These are phyloP conservation scores for Bipolaris cookei DNA, from an alignment of 2,329 filamentous ascomycete species.

Conservation along the genomic window DNA sequence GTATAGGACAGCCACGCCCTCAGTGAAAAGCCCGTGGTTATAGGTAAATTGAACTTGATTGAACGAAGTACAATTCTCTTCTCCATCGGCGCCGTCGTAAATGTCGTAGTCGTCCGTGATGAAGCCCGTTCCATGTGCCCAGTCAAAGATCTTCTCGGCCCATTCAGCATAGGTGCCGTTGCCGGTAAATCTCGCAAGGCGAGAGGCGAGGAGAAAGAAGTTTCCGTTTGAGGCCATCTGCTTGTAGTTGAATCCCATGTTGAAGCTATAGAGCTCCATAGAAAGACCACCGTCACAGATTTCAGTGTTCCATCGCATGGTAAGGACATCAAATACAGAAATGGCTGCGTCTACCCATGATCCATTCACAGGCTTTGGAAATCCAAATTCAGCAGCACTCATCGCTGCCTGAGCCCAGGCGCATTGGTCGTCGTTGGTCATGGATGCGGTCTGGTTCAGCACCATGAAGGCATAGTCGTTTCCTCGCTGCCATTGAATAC, in stretches of 20 bases:
- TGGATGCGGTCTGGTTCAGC: conserved; percentile 36
- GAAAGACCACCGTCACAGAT: conserved; percentile 69
- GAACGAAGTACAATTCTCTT: conserved; percentile 55
- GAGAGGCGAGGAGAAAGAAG: conserved; percentile 79
- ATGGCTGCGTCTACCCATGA: conserved; percentile 68
- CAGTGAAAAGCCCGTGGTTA: conserved; percentile 56
- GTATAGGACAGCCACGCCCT: conserved; percentile 61
- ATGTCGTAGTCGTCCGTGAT: conserved; percentile 57
- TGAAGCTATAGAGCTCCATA: conserved; percentile 79
- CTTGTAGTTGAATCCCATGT: conserved; percentile 80
- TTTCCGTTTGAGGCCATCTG: conserved; percentile 76
- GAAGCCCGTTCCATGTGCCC: conserved; percentile 54
- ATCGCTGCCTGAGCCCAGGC: conserved; percentile 73
- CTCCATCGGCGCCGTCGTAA: conserved; percentile 55
- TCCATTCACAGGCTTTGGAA: conserved; percentile 54
- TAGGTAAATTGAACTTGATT: conserved; percentile 60
- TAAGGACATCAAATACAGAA: conserved; percentile 76
- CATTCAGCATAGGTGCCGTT: conserved; percentile 63
- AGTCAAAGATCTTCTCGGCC: conserved; percentile 69
- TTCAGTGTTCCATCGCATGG: conserved; percentile 66
- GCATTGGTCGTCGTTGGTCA: conserved; percentile 73
- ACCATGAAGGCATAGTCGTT: conserved; percentile 51
- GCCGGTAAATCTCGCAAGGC: conserved; percentile 70
- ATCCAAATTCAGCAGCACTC: conserved; percentile 69
- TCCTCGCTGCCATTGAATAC: conserved; percentile 49